A percentile compares a stretch with the other conserved stretches of the same genome.
Evolutionary conservation across 1,284 basidiomycete genomes (phyloP).

Genomic region (Hypsizygus ulmarius): DNA sequence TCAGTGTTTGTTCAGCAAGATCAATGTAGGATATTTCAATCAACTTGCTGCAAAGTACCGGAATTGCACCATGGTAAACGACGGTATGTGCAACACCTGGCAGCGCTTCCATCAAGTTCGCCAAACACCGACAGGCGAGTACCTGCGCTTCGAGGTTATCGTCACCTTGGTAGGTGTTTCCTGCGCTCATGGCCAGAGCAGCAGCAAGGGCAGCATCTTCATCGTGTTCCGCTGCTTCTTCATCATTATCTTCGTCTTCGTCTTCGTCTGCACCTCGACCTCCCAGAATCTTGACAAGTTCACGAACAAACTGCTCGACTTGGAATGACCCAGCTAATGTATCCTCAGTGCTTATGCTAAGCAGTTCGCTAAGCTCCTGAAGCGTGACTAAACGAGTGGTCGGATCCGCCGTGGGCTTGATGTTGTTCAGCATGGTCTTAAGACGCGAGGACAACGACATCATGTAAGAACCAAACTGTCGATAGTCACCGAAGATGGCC

Average conservation of each 20-base stretch:
- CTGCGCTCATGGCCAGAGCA: conserved; percentile 73
- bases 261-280: conserved; percentile 75
- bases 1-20: conserved; percentile 92
- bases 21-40: conserved; percentile 96
- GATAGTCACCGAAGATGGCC: conserved; percentile 82
- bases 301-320: conserved; percentile 88
- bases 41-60: conserved; percentile 91
- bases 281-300: conserved; percentile 89
- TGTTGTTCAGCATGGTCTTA: conserved; percentile 87
- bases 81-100: conserved; percentile 93
- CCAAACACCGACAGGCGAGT: conserved; percentile 90
- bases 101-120: conserved; percentile 95
- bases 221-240: conserved; percentile 60
- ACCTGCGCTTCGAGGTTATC: conserved; percentile 91
- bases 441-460: conserved; percentile 82
- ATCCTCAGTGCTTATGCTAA: conserved; percentile 97
- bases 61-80: conserved; percentile 93
- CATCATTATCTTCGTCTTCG: conserved; percentile 60
- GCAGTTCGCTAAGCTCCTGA: conserved; percentile 92
- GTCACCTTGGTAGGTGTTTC: conserved; percentile 67
- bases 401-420: conserved; percentile 79
- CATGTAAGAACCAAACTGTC: conserved; percentile 88
- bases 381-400: conserved; percentile 85
- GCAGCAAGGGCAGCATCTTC: conserved; percentile 86
- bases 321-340: conserved; percentile 94